Evolutionary conservation across 2,329 filamentous ascomycete species (phyloP), one percentile per base, ranked within the genome.

Genomic region (Neonectria ditissima): DNA sequence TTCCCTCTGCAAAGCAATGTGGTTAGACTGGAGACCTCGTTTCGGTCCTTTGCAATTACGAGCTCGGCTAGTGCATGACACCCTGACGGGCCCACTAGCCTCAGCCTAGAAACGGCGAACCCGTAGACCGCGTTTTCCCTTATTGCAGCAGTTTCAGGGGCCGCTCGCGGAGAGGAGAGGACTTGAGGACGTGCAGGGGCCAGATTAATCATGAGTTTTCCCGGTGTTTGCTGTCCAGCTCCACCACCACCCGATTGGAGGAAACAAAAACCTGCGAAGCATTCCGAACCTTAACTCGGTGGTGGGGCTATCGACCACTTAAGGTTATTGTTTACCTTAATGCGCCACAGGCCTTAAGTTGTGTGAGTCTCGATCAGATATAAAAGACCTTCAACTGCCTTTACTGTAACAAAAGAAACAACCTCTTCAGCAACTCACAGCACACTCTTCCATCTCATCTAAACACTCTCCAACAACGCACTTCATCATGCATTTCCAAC

Each of bases 401-500:
- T 32, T 28, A 32, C 28, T 28, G 4, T 7, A 22, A 28, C 6
- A 11, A 20, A 9, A 44, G 28, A 5, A 47, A 20, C 9, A 2
- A 47, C 39, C n/a, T 47, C 28, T 24, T 30, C 30, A 32, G 4
- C 47, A 14, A 14, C n/a, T 8, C 28, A 32, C 16, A 20, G 7
- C 30, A 16, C n/a, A 39, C 16, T 16, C 28, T 30, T 34, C 30
- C 22, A 13, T 5, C 39, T 44, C 37, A 44, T 4, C 39, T 22
- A 5, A 20, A 34, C 3, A 44, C 5, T 34, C 18, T 43, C 18
- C 6, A 32, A 26, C 24, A 26, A 28, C 16, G 8, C 34, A 16
- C 26, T 44, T 53, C 59, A 62, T 47, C 13, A 62, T 62, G 59
- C 59, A 47, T 20, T 62, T 37, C 53, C 47, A 45, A 20, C 53